A percentile compares a stretch with the other conserved stretches of the same genome.
Conservation (phyloP, 2,329 filamentous ascomycete species). For the Catunica adiposa region DNA sequence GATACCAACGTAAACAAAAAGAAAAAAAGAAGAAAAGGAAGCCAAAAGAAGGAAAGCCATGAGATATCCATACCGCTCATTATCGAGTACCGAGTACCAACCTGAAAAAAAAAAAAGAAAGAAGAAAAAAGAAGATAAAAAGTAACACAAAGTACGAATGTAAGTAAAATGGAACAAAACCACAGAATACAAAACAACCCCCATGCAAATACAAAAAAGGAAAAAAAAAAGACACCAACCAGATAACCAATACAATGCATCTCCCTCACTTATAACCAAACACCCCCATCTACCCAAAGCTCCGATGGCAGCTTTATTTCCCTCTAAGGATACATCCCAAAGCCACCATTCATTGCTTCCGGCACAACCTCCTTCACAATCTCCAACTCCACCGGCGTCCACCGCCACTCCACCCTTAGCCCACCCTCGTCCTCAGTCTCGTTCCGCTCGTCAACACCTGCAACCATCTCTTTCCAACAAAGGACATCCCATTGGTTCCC, state of each 20-base stretch:
- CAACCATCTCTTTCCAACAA: constrained; percentile 30
- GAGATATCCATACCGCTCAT: no score
- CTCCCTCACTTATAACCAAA: neutral
- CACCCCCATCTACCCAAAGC: neutral
- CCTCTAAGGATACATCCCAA: constrained; percentile 13
- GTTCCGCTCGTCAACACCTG: constrained; percentile 17
- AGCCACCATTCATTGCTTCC: neutral
- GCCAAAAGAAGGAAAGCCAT: neutral
- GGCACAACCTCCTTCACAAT: neutral
- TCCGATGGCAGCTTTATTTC: neutral
- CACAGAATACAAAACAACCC: no score
- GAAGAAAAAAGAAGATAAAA: constrained; percentile 1
- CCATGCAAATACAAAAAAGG: neutral
- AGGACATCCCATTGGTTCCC: constrained; percentile 30
- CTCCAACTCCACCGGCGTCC: neutral
- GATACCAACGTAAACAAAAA: neutral
- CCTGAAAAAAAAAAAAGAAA: neutral
- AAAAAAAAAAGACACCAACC: neutral
- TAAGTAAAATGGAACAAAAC: no score
- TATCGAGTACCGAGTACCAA: neutral
- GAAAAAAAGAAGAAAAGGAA: neutral
- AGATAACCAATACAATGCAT: neutral
- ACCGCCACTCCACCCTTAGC: neutral
- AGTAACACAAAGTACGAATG: no score
- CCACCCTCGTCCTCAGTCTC: constrained; percentile 3